Base-by-base conservation (phyloP, 768 basidiomycete species). In the Cystobasidium ongulense region DNA sequence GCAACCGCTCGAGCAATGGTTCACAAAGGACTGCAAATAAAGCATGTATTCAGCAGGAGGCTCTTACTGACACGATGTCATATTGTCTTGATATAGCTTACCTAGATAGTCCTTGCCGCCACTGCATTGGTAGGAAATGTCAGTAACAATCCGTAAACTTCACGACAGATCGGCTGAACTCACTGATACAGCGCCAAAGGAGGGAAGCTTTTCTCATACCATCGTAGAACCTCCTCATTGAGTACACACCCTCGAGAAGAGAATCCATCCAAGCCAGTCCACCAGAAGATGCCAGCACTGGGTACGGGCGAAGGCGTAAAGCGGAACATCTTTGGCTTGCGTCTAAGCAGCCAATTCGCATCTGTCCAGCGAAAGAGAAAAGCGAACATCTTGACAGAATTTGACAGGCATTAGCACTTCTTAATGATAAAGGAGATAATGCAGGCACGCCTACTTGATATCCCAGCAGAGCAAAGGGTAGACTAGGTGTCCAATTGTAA, bases 311-410 rank as follows among this genome's bases (percentile, higher is more conserved):
- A 81, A 0, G 84, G 84, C 1, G 84, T 85, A 80, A 85, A 85
- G 17, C 84, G 75, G 80, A 85, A 85, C 83, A 83, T 84, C 76
- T 85, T 85, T 31, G 81, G 81, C 74, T 85, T 85, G 27, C 84
- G 80, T 10, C 84, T 79, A 21, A 68, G 74, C 73, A 70, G 81
- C 82, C 84, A 85, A 77, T 85, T 84, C 11, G 82, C 80, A 76
- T 85, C 84, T 3, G 84, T 85, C 84, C 84, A 84, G 11, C 80
- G 76, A 76, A 83, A 83, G 18, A 84, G 79, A 79, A 83, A 85
- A 1, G 84, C 82, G 76, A 84, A 85, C 84, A 85, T 84, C 36
- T 79, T 81, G 72, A 21, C 8, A 13, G 1, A 38, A 71, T 81
- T 82, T 83, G 84, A 76, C 84, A 83, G 7, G 81, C 79, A 76